Conservation (phyloP, 75 land plant genomes). For the Ceratopteris richardii region DNA sequence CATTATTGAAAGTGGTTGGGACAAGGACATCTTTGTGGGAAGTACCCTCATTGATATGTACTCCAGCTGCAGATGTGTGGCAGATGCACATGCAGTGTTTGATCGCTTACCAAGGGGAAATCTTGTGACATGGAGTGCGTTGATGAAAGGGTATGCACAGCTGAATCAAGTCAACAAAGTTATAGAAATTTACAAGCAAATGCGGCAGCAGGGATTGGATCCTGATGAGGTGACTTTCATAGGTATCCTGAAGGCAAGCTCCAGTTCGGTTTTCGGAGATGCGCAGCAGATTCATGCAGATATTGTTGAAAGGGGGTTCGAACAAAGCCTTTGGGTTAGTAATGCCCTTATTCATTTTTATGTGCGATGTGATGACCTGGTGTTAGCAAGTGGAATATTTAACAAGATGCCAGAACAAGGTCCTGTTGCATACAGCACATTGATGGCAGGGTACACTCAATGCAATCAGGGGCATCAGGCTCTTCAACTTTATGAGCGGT, state of each 20-base stretch:
- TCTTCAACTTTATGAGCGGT: conserved; percentile 24
- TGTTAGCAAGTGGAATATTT: conserved; percentile 37
- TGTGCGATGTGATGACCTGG: conserved; percentile 27
- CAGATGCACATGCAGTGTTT: conserved; percentile 8
- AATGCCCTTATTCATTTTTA: conserved; percentile 69
- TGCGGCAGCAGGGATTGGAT: conserved; percentile 12
- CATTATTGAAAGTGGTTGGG: conserved; percentile 4
- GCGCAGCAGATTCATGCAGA: conserved; percentile 10
- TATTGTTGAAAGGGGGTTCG: conserved; percentile 4
- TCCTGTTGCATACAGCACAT: conserved; percentile 52
- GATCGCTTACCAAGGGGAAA: conserved; percentile 2
- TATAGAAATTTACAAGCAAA: not conserved
- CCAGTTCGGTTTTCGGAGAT: not conserved
- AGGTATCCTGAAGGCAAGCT: conserved; percentile 12
- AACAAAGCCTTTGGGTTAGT: conserved; percentile 15
- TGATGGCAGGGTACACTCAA: conserved; percentile 57
- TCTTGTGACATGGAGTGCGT: conserved; percentile 3
- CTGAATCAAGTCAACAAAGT: not conserved
- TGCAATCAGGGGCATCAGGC: conserved; percentile 40
- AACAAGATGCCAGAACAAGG: conserved; percentile 23
- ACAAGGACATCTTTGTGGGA: not conserved
- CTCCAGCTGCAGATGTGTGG: conserved; percentile 10
- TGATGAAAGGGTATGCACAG: not conserved
- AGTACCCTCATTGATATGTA: conserved; percentile 5
- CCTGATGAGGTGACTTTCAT: conserved; percentile 8